A percentile compares a stretch with the other conserved stretches of the same genome.
Evolutionary conservation across 352 stramenopile genomes (phyloP).

Genomic region (Blastocystis sp.): DNA sequence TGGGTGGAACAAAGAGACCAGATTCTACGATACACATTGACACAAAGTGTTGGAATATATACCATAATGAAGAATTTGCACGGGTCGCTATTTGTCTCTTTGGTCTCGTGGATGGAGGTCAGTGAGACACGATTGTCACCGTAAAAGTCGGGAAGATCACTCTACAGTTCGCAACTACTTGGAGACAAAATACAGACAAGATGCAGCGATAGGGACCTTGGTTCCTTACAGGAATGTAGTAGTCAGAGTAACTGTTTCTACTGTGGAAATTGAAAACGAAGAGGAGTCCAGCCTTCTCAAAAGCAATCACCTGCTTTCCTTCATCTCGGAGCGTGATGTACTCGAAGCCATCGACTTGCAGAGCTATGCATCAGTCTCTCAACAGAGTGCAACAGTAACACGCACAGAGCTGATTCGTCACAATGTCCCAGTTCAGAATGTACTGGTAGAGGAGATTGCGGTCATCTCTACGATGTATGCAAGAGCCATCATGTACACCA

Average conservation of each 20-base stretch:
- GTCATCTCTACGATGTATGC: slow-evolving; percentile 42
- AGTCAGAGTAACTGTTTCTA: slow-evolving; percentile 61
- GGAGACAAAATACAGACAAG: background rate
- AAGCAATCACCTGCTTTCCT: slow-evolving; percentile 62
- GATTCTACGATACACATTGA: slow-evolving; percentile 43
- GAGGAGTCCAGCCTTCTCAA: slow-evolving; percentile 62
- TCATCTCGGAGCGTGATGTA: slow-evolving; percentile 64
- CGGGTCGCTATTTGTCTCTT: background rate
- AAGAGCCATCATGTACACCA: background rate
- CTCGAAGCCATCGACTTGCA: slow-evolving; percentile 11
- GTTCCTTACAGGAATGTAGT: slow-evolving; percentile 45
- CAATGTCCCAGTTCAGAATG: slow-evolving; percentile 61
- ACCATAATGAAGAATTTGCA: slow-evolving; percentile 35
- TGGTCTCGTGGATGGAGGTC: background rate
- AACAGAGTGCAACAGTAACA: background rate
- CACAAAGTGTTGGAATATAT: slow-evolving; percentile 15
- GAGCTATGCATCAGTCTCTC: background rate
- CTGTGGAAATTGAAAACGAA: slow-evolving; percentile 65
- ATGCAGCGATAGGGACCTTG: slow-evolving; percentile 38
- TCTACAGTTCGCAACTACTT: background rate
- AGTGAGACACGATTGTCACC: slow-evolving; percentile 34
- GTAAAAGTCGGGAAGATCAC: slow-evolving; percentile 47
- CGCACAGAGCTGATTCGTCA: slow-evolving; percentile 52
- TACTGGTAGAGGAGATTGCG: slow-evolving; percentile 59
- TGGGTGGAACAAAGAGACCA: background rate